phyloP scores from a whole-genome alignment of 768 basidiomycete genomes.

The Amyloporia xantha region DNA sequence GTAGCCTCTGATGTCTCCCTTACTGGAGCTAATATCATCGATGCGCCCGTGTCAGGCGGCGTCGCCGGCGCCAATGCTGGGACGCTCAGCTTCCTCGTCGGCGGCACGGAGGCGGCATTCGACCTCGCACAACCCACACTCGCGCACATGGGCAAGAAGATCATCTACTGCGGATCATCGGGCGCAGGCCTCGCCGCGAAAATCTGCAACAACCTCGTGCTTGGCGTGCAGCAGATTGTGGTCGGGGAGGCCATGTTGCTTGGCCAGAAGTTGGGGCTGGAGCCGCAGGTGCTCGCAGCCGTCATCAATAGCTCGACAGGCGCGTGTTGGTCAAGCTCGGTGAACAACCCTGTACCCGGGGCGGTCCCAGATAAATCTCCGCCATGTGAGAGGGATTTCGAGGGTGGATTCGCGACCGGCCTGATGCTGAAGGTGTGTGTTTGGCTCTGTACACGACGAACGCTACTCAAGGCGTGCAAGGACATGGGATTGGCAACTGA shows the following conservation, averaged over 20 bases:
- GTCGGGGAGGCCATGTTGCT: constrained; percentile 89
- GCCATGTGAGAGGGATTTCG: constrained; percentile 77
- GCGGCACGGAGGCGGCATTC: constrained; percentile 60
- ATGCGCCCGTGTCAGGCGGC: constrained; percentile 93
- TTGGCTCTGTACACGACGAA: neutral
- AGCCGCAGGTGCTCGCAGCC: constrained; percentile 67
- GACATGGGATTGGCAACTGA: constrained; percentile 79
- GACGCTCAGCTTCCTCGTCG: constrained; percentile 88
- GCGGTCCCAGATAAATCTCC: constrained; percentile 67
- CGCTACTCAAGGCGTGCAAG: constrained; percentile 30
- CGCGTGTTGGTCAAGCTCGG: constrained; percentile 74
- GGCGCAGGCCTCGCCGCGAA: constrained; percentile 83
- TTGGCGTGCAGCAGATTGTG: constrained; percentile 58
- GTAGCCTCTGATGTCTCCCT: constrained; percentile 49
- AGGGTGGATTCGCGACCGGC: constrained; percentile 79
- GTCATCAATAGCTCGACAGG: constrained; percentile 87
- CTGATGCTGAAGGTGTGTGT: constrained; percentile 73
- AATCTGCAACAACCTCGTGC: constrained; percentile 78
- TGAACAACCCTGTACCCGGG: constrained; percentile 82
- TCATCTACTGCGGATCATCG: constrained; percentile 78
- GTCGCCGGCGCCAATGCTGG: constrained; percentile 84
- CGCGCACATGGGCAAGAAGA: constrained; percentile 69
- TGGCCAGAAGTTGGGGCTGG: constrained; percentile 74
- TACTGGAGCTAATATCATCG: constrained; percentile 71
- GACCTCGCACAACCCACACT: constrained; percentile 52